These are phyloP conservation scores for Sporisorium iseilematis-ciliati DNA, from an alignment of 1,284 basidiomycete genomes.

Conservation along the genomic window DNA sequence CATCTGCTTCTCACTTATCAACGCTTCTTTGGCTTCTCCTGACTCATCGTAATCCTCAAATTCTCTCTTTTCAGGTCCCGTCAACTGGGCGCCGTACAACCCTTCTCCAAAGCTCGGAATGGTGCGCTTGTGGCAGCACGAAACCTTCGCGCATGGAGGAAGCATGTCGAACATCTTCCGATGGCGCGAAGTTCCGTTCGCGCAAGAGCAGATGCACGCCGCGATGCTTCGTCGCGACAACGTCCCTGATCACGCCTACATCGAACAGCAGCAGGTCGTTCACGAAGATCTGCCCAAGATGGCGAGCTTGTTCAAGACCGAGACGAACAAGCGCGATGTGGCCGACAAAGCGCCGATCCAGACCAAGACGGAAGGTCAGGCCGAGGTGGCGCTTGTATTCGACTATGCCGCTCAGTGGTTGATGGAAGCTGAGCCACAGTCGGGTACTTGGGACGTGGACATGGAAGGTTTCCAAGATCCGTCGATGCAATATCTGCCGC, in stretches of 20 bases:
- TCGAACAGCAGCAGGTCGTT: slow-evolving; percentile 51
- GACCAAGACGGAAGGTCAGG: slow-evolving; percentile 29
- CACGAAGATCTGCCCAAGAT: slow-evolving; percentile 45
- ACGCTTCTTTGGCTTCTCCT: no score
- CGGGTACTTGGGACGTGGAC: slow-evolving; percentile 40
- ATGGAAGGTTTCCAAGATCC: slow-evolving; percentile 35
- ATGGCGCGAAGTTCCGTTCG: slow-evolving; percentile 53
- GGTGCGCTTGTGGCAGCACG: slow-evolving; percentile 53
- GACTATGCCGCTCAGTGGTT: slow-evolving; percentile 45
- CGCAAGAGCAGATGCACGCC: slow-evolving; percentile 59
- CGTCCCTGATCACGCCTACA: slow-evolving; percentile 38
- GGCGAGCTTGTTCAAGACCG: slow-evolving; percentile 16
- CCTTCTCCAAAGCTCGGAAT: slow-evolving; percentile 46
- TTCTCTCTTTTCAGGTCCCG: slow-evolving; percentile 8
- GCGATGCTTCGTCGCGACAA: slow-evolving; percentile 55
- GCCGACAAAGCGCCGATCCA: slow-evolving; percentile 23
- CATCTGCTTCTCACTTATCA: neutral
- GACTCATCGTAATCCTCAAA: neutral
- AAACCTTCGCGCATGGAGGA: slow-evolving; percentile 50
- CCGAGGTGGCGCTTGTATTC: slow-evolving; percentile 45
- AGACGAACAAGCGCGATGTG: slow-evolving; percentile 16
- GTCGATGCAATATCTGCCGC: slow-evolving; percentile 45
- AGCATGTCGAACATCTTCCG: slow-evolving; percentile 55
- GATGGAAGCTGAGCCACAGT: slow-evolving; percentile 51
- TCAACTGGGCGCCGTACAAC: slow-evolving; percentile 48